Percentiles rank a stretch among this genome's conserved stretches.
Conservation (phyloP, 371 early-diverging fungal genomes). For the Thermomucor indicae-seudaticae region DNA sequence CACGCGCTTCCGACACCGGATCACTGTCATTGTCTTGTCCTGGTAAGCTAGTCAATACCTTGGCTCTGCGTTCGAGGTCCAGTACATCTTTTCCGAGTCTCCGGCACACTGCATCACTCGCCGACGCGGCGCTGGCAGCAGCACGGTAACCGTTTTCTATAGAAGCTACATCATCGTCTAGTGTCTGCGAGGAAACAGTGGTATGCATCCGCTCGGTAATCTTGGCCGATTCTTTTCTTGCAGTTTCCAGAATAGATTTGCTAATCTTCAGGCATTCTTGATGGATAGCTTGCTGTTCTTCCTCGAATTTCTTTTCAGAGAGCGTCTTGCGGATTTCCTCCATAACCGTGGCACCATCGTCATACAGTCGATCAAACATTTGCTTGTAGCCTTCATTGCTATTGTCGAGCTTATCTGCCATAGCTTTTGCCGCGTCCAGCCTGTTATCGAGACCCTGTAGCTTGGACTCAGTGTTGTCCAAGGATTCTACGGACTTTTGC, state of each 20-base stretch:
- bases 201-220: too few relatives aligned
- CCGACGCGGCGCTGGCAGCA: too few relatives aligned
- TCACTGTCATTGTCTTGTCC: background rate
- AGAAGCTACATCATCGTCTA: too few relatives aligned
- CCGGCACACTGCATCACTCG: too few relatives aligned
- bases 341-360: background rate
- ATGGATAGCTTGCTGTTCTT: background rate
- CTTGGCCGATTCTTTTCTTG: background rate
- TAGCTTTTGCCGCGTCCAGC: background rate
- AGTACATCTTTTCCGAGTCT: too few relatives aligned
- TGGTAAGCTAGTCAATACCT: too few relatives aligned
- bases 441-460: background rate
- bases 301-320: background rate
- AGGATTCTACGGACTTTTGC: background rate
- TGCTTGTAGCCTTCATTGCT: background rate
- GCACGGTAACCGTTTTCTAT: too few relatives aligned
- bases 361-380: background rate
- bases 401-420: conserved; percentile 5
- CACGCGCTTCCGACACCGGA: background rate
- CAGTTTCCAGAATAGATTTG: background rate
- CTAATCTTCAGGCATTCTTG: background rate
- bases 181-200: too few relatives aligned
- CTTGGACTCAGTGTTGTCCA: background rate
- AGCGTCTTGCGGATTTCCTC: too few relatives aligned
- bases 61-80: too few relatives aligned